Evolutionary conservation across 2,329 filamentous ascomycete genomes (phyloP).

Genomic region (Penicillium sp.): DNA sequence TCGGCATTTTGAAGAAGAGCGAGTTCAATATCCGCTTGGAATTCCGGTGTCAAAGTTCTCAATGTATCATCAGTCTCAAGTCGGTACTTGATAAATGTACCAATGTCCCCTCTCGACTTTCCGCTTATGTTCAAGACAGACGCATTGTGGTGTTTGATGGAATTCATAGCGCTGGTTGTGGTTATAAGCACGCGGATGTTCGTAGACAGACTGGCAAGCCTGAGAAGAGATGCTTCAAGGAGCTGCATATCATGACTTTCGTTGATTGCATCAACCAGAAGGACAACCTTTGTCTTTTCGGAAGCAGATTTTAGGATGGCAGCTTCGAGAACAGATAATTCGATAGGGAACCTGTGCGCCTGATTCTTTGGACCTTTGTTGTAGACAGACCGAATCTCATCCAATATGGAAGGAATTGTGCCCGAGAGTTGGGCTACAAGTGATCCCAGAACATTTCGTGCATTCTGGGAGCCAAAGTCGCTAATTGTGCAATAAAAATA

Average conservation of each 20-base stretch:
- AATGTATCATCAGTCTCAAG: conserved; percentile 10
- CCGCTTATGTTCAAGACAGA: conserved; percentile 10
- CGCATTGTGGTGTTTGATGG: background rate
- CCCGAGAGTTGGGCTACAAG: conserved; percentile 18
- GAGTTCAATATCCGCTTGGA: conserved; percentile 15
- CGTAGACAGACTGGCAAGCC: conserved; percentile 4
- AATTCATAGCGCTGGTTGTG: conserved; percentile 7
- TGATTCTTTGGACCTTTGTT: conserved; percentile 13
- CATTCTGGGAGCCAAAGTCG: conserved; percentile 15
- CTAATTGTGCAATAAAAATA: conserved; percentile 23
- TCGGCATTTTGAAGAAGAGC: conserved; percentile 12
- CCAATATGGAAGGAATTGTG: conserved; percentile 10
- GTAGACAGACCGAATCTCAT: conserved; percentile 12
- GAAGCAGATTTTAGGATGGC: conserved; percentile 12
- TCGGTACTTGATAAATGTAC: conserved; percentile 14
- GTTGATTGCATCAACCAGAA: conserved; percentile 22
- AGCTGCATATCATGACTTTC: conserved; percentile 14
- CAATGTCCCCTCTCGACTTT: conserved; percentile 14
- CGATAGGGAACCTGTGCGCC: conserved; percentile 13
- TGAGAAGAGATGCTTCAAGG: conserved; percentile 14
- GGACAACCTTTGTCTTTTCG: conserved; percentile 4
- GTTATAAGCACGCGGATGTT: conserved; percentile 21
- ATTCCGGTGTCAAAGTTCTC: conserved; percentile 4
- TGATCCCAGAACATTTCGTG: conserved; percentile 17
- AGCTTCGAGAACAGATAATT: conserved; percentile 15